Percentiles rank a stretch among this genome's conserved stretches.
Evolutionary conservation across 2,329 filamentous ascomycete species (phyloP).

Genomic region (Aspergillus pseudoglaucus): DNA sequence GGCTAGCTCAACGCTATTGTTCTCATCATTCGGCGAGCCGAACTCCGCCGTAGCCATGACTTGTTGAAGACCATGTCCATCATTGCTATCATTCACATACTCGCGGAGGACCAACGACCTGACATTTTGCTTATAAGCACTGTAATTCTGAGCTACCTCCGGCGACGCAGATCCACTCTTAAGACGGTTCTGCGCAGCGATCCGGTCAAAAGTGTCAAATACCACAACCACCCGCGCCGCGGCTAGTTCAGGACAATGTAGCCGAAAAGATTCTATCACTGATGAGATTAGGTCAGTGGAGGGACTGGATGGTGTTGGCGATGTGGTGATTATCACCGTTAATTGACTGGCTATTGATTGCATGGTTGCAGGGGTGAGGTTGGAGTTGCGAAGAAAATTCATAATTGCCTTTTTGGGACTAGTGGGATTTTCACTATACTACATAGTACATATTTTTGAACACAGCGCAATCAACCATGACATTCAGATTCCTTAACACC

Average conservation of each 20-base stretch:
- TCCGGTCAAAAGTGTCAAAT: conserved; percentile 6
- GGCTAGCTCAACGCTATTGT: conserved; percentile 1
- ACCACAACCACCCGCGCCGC: conserved; percentile 5
- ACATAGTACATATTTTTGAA: too few species aligned
- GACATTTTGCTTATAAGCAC: conserved; percentile 1
- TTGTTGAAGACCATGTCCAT: neutral
- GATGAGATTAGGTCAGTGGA: conserved; percentile 4
- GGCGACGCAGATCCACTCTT: conserved; percentile 3
- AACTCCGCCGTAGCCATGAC: conserved; percentile 1
- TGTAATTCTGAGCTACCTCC: conserved; percentile 1
- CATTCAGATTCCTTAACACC: too few species aligned
- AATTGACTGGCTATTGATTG: conserved; percentile 1
- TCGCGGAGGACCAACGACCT: neutral
- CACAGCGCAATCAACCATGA: too few species aligned
- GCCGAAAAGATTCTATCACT: conserved; percentile 3
- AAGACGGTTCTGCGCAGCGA: conserved; percentile 1
- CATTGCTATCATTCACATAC: neutral
- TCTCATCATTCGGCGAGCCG: neutral
- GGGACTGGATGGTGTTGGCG: conserved; percentile 4
- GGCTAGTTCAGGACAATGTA: conserved; percentile 1
- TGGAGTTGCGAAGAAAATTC: too few species aligned
- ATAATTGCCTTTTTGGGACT: too few species aligned
- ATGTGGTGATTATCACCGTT: conserved; percentile 8
- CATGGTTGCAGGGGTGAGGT: neutral
- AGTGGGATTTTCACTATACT: too few species aligned